Evolutionary conservation across 495 filamentous ascomycete species (phyloP).

Genomic region (Trichoderma reesei): DNA sequence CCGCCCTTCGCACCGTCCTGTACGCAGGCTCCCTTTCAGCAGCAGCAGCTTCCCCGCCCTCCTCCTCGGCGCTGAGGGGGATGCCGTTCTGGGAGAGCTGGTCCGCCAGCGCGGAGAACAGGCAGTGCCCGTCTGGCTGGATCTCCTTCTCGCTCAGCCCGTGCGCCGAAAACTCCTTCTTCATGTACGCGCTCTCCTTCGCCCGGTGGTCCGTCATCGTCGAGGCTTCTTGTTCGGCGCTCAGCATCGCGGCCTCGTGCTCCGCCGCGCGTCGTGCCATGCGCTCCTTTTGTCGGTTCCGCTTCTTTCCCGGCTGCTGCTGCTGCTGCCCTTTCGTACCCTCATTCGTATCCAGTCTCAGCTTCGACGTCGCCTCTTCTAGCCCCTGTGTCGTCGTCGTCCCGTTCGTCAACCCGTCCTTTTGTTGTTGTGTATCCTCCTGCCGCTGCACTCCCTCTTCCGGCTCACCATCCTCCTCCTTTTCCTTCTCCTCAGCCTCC

Average conservation of each 20-base stretch:
- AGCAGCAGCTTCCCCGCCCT: no score
- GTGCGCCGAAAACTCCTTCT: constrained; percentile 47
- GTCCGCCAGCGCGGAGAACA: constrained; percentile 89
- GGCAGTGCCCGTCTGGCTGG: constrained; percentile 83
- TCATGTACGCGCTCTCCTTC: constrained; percentile 62
- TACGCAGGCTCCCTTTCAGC: constrained; percentile 32
- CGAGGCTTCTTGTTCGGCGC: constrained; percentile 66
- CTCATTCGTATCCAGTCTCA: constrained; percentile 16
- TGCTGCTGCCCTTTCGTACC: constrained; percentile 14
- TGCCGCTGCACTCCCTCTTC: constrained; percentile 14
- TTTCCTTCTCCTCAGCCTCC: constrained; percentile 18
- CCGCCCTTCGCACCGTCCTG: constrained; percentile 41
- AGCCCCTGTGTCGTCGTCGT: neutral
- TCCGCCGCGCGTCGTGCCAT: constrained; percentile 83
- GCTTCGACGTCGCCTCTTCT: constrained; percentile 12
- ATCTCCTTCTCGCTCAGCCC: constrained; percentile 68
- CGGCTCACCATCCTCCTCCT: constrained; percentile 15
- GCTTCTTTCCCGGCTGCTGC: constrained; percentile 48
- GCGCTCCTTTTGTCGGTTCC: constrained; percentile 83
- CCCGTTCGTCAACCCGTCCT: constrained; percentile 13
- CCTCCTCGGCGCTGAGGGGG: constrained; percentile 26
- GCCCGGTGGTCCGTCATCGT: constrained; percentile 63
- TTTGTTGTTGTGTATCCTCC: no score
- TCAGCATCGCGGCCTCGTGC: constrained; percentile 52
- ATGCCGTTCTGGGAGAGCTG: constrained; percentile 50